phyloP scores from a whole-genome alignment of 345 rosid species.

The Citrus glauca region DNA sequence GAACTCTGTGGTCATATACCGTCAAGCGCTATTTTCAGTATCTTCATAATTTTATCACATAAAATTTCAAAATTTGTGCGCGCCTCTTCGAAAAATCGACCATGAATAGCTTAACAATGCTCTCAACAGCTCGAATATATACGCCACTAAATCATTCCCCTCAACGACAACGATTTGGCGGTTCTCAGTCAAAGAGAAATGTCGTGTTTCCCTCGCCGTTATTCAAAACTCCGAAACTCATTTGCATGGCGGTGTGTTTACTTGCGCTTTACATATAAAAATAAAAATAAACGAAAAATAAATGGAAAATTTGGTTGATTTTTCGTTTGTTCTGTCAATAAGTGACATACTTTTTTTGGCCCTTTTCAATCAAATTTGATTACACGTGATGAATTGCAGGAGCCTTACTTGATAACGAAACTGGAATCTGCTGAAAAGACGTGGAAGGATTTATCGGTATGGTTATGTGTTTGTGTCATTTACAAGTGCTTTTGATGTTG shows the following conservation, averaged over 20 bases:
- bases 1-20: background rate
- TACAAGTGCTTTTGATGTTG: background rate
- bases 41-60: background rate
- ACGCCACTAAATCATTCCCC: constrained; percentile 21
- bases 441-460: constrained; percentile 89
- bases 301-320: background rate
- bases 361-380: background rate
- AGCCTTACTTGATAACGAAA: constrained; percentile 70
- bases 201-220: constrained; percentile 24
- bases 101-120: constrained; percentile 44
- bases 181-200: constrained; percentile 14
- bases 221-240: constrained; percentile 41
- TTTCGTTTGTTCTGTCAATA: background rate
- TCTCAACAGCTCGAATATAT: constrained; percentile 41
- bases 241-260: constrained; percentile 83
- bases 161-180: constrained; percentile 12
- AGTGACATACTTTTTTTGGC: background rate
- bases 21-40: background rate
- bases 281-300: background rate
- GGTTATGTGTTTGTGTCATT: background rate
- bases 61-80: background rate
- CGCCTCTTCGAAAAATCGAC: background rate
- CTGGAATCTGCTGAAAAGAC: constrained; percentile 95
- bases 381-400: constrained; percentile 37
- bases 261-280: background rate